Conservation (phyloP, 2,329 filamentous ascomycete genomes). For the Podosphaera fusca region DNA sequence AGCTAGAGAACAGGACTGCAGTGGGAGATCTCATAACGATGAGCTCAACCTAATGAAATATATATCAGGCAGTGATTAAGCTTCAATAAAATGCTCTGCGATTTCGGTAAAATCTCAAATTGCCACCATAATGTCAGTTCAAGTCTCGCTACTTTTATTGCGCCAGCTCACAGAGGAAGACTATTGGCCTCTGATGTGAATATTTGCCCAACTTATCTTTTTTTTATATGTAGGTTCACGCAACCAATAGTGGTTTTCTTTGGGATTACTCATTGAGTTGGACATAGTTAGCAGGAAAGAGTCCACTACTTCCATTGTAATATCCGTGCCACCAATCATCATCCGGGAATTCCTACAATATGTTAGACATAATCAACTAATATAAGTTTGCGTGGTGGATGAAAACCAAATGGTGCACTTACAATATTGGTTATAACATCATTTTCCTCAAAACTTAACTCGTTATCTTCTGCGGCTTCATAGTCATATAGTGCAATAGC, state of each 20-base stretch:
- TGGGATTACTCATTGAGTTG: conserved; percentile 21
- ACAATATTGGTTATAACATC: conserved; percentile 60
- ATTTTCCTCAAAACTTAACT: conserved; percentile 67
- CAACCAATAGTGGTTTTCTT: not conserved
- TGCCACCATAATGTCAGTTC: not conserved
- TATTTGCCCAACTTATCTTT: not conserved
- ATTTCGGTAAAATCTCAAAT: not conserved
- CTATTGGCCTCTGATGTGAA: not conserved
- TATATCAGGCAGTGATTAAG: not conserved
- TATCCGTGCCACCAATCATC: conserved; percentile 88
- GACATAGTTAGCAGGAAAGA: conserved; percentile 63
- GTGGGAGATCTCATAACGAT: not conserved
- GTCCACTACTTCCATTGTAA: conserved; percentile 53
- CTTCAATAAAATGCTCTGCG: not conserved
- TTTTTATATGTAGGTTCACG: not conserved
- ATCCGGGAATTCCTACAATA: conserved; percentile 2
- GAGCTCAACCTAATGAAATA: not conserved
- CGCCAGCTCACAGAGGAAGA: not conserved
- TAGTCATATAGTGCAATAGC: conserved; percentile 88
- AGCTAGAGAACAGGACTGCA: not conserved
- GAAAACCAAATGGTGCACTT: conserved; percentile 18
- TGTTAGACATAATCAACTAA: not conserved
- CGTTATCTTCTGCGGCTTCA: conserved; percentile 88
- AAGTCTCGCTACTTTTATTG: not conserved
- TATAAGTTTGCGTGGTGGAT: not conserved